A percentile compares a stretch with the other conserved stretches of the same genome.
phyloP scores from a whole-genome alignment of 179 eudicot species.

The Patellifolia procumbens region DNA sequence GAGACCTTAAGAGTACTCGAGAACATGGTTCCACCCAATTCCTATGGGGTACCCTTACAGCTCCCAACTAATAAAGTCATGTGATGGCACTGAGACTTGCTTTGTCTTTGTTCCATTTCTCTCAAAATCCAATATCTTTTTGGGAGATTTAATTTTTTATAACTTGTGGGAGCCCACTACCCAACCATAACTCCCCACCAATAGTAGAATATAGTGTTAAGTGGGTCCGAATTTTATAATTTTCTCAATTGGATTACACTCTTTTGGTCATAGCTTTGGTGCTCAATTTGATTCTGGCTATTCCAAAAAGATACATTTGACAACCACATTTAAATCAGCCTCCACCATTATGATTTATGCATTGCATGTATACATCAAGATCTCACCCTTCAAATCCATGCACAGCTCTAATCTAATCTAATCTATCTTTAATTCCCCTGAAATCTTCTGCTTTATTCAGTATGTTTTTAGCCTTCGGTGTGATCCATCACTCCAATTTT shows the following conservation, averaged over 20 bases:
- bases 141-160: slow-evolving; percentile 11
- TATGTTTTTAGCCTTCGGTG: neutral
- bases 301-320: slow-evolving; percentile 22
- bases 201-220: slow-evolving; percentile 30
- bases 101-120: slow-evolving; percentile 48
- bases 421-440: neutral
- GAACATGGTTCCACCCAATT: slow-evolving; percentile 79
- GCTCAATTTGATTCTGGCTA: slow-evolving; percentile 27
- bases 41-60: slow-evolving; percentile 52
- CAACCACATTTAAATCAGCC: slow-evolving; percentile 16
- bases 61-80: slow-evolving; percentile 66
- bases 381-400: slow-evolving; percentile 3
- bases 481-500: too few relatives aligned
- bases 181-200: slow-evolving; percentile 35
- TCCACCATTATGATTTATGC: slow-evolving; percentile 21
- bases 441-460: slow-evolving; percentile 4
- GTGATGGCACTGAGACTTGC: slow-evolving; percentile 52
- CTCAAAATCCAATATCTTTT: slow-evolving; percentile 6
- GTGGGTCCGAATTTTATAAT: slow-evolving; percentile 22
- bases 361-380: slow-evolving; percentile 22
- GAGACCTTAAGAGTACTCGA: slow-evolving; percentile 31
- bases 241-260: slow-evolving; percentile 31
- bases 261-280: slow-evolving; percentile 19
- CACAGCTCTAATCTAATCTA: neutral
- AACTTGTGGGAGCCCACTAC: slow-evolving; percentile 35